Base-by-base conservation (phyloP, 176 grass and related monocot genomes). In the Panicum miliaceum region DNA sequence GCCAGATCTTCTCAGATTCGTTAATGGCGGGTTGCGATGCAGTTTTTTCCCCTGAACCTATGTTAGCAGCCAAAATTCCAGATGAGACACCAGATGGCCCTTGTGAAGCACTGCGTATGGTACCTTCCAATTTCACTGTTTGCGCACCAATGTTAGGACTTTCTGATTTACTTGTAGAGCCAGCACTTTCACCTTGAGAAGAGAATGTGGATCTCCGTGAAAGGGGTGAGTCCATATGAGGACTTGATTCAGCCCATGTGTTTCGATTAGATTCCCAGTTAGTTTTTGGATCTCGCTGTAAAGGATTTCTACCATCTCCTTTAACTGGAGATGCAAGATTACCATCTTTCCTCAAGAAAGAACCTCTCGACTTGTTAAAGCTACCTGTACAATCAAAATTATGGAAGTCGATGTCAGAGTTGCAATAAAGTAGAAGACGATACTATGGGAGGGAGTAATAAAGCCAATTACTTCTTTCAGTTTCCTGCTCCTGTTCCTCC, bases 1-100 rank as follows among this genome's bases (percentile, higher is more conserved):
- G 85, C 97, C 97, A 99, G 41, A 96, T 96, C 71, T 99, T 99
- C 75, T 96, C 90, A 36, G 91, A 94, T 60, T 96, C 97, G 43
- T 87, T 93, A 59, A 90, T 53, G 38, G 63, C 81, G 56, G 68
- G 52, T 29, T 87, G 81, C 4, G 69, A 53, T 81, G 71, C n/a
- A 71, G 56, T 45, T 57, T 73, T 84, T 83, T 83, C 47, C 16
- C 64, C 81, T 77, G 64, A 73, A 22, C 25, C 68, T 82, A 84
- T 27, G 61, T 70, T 65, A 62, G 84, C 27, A 60, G 58, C 69
- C 45, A 64, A 64, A 86, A 68, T 83, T 88, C 81, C 72, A 78
- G 87, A 71, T 54, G 64, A 54, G 26, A 26, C 15, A 60, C 81
- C 71, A 84, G 87, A 81, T 79, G 63, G 59, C 48, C 65, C 83